A percentile compares a stretch with the other conserved stretches of the same genome.
Evolutionary conservation across 257 asterid genomes (phyloP).

Genomic region (Verbascum thapsus): DNA sequence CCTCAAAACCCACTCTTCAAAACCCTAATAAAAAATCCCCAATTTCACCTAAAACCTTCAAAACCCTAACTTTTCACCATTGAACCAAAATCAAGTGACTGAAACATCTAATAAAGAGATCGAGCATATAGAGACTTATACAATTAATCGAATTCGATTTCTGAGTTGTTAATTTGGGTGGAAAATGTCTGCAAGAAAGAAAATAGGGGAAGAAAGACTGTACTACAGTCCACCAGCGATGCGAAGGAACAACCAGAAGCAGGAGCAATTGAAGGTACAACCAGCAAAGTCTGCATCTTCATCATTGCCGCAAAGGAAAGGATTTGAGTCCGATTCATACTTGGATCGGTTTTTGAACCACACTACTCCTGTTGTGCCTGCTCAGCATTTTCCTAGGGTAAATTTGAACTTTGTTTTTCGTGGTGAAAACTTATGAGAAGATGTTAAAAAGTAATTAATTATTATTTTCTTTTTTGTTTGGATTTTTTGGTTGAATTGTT

Average conservation of each 20-base stretch:
- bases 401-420: background rate
- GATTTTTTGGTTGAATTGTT: background rate
- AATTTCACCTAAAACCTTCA: too few relatives aligned
- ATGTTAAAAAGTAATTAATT: too few relatives aligned
- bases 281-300: conserved; percentile 45
- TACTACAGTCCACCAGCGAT: conserved; percentile 88
- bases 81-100: conserved; percentile 6
- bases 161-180: conserved; percentile 17
- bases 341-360: conserved; percentile 85
- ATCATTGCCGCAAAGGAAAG: conserved; percentile 35
- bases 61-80: conserved; percentile 30
- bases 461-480: background rate
- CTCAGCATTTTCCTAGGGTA: conserved; percentile 78
- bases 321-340: conserved; percentile 46
- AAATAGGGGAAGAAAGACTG: conserved; percentile 60
- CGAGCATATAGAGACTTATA: background rate
- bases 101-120: conserved; percentile 7
- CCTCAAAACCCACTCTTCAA: background rate
- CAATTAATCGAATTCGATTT: conserved; percentile 15
- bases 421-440: background rate
- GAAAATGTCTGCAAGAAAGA: conserved; percentile 54
- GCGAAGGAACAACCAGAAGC: conserved; percentile 56
- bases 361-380: conserved; percentile 75
- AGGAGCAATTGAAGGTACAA: conserved; percentile 43
- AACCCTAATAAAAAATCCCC: conserved; percentile 28